Base-by-base conservation (phyloP, 768 basidiomycete species). In the Termitomyces sp. region DNA sequence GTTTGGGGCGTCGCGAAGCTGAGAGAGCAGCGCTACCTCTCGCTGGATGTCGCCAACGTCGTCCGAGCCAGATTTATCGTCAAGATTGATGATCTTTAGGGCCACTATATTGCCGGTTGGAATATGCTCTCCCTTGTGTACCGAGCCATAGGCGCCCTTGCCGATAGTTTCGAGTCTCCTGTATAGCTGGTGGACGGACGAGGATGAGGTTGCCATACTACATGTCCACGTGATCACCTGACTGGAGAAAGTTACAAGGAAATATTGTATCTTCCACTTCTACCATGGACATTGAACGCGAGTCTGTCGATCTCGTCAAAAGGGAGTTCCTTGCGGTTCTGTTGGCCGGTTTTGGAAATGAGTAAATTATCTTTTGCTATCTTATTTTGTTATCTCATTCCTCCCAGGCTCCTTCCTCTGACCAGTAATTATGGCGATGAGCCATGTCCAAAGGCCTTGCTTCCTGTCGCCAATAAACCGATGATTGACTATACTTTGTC, bases 31-130 rank as follows among this genome's bases (percentile, higher is more conserved):
- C 10, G 93, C 86, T 31, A 99, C 94, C 71, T 98, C 97, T 59
- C 91, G 88, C 72, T 98, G 96, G 53, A 98, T 98, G 72, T 95
- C 96, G 49, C 78, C 90, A 17, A 97, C 94, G 68, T 99, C 97
- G 70, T 99, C 96, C 70, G 61, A 62, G 95, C 96, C 54, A 88
- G 84, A 26, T 89, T 95, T 62, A 46, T 62, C 61, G 73, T 98
- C 97, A 62, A 98, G 87, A 73, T 98, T 92, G 76, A 99, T 98
- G 71, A 98, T 95, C 75, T 99, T 99, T 75, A 98, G 85, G 17
- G 95, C 97, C 35, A 99, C 92, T 54, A 94, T 79, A 55, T 91
- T 89, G 19, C 92, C 91, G 0, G 92, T 87, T 0, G 86, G 79
- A 50, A 90, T 81, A 63, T 98, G 89, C 54, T 85, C 76, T 14